Evolutionary conservation across 2,329 filamentous ascomycete species (phyloP).

Genomic region (Xylariomycetidae sp.): DNA sequence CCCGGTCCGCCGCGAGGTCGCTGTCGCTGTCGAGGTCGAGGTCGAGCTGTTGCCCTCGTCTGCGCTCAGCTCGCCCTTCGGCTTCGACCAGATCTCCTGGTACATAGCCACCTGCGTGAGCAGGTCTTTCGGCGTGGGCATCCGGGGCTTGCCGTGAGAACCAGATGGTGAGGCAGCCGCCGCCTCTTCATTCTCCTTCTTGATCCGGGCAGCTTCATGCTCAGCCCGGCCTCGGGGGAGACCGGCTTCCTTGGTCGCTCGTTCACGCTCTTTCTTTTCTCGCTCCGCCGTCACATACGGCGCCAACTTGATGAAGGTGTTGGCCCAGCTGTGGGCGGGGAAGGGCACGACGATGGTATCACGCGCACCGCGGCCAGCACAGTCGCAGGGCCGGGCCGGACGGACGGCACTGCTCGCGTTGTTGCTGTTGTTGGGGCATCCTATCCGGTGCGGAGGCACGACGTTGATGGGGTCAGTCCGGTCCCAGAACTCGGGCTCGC

Average conservation of each 20-base stretch:
- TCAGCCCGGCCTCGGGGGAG: slow-evolving; percentile 19
- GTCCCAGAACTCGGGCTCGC: slow-evolving; percentile 38
- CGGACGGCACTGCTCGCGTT: no score
- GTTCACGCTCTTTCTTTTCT: slow-evolving; percentile 20
- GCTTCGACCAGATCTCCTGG: slow-evolving; percentile 56
- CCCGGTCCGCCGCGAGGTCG: slow-evolving; percentile 9
- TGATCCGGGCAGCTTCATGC: slow-evolving; percentile 20
- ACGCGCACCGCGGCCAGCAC: slow-evolving; percentile 37
- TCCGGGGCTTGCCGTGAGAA: slow-evolving; percentile 14
- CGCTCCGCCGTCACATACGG: slow-evolving; percentile 37
- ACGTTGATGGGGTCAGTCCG: slow-evolving; percentile 46
- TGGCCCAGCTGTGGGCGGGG: slow-evolving; percentile 52
- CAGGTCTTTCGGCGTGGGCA: slow-evolving; percentile 40
- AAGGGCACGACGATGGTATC: slow-evolving; percentile 51
- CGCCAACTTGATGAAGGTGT: slow-evolving; percentile 51
- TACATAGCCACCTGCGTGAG: slow-evolving; percentile 60
- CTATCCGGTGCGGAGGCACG: slow-evolving; percentile 40
- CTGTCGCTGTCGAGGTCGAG: slow-evolving; percentile 5
- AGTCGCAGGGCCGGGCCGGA: no score
- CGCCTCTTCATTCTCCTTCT: slow-evolving; percentile 28
- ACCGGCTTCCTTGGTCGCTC: slow-evolving; percentile 17
- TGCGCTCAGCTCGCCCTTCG: slow-evolving; percentile 31
- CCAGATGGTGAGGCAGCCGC: no score
- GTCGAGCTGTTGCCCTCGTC: slow-evolving; percentile 1
- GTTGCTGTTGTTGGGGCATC: slow-evolving; percentile 35